Percentiles rank a stretch among this genome's conserved stretches.
phyloP scores from a whole-genome alignment of 2,329 filamentous ascomycete species.

The Bipolaris sorokiniana region DNA sequence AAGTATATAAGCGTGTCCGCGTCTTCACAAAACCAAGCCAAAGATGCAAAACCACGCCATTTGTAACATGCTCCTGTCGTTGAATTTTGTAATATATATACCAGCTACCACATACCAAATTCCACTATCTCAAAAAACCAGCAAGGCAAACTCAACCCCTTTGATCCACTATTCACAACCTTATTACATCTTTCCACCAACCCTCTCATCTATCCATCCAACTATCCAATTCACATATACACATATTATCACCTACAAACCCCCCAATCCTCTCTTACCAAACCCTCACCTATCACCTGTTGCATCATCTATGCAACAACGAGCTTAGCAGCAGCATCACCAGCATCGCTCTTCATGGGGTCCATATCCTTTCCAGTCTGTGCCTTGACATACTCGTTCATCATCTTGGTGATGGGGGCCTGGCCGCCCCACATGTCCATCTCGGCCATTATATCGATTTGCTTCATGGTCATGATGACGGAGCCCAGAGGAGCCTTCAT shows the following conservation, averaged over 20 bases:
- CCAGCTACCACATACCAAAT: neutral
- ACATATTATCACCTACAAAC: too few species aligned
- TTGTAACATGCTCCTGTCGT: neutral
- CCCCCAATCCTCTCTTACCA: too few species aligned
- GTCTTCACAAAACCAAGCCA: neutral
- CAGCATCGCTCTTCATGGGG: neutral
- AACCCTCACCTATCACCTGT: too few species aligned
- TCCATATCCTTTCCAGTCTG: constrained; percentile 29
- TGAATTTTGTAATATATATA: neutral
- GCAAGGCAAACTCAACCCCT: neutral
- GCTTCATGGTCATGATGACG: constrained; percentile 44
- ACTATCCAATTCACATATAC: neutral
- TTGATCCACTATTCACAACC: neutral
- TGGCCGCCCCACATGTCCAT: constrained; percentile 37
- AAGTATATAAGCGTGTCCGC: too few species aligned
- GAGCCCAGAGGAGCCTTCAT: constrained; percentile 31
- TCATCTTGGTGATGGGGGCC: constrained; percentile 43
- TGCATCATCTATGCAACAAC: neutral
- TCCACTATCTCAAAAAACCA: neutral
- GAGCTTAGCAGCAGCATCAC: constrained; percentile 5
- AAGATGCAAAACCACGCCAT: neutral
- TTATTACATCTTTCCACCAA: neutral
- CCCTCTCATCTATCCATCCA: neutral
- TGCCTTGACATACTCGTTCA: constrained; percentile 42
- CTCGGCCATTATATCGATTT: constrained; percentile 42